Percentiles rank a stretch among this genome's conserved stretches.
These are phyloP conservation scores for Phytophthora macrochlamydospora DNA, from an alignment of 352 stramenopile species.

Conservation along the genomic window DNA sequence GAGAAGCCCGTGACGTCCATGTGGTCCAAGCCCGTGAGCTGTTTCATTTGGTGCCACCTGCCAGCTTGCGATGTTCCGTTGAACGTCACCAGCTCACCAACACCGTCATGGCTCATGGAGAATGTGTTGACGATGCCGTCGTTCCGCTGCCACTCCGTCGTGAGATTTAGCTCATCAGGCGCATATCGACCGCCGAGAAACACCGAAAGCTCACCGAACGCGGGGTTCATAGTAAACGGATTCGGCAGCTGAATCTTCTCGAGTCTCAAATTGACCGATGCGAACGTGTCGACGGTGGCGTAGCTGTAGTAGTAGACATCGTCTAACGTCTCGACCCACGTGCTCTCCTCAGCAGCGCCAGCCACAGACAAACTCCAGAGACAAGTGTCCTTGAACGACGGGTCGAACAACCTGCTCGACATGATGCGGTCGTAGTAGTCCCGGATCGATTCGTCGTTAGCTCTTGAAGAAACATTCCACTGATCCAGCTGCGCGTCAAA, in stretches of 20 bases:
- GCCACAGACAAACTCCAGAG: slow-evolving; percentile 32
- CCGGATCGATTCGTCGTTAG: slow-evolving; percentile 25
- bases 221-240: slow-evolving; percentile 27
- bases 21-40: slow-evolving; percentile 42
- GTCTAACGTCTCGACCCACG: slow-evolving; percentile 38
- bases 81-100: slow-evolving; percentile 31
- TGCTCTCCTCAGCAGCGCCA: slow-evolving; percentile 38
- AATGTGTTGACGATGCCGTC: slow-evolving; percentile 43
- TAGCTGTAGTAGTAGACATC: slow-evolving; percentile 48
- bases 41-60: slow-evolving; percentile 43
- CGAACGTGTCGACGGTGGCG: slow-evolving; percentile 31
- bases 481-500: slow-evolving; percentile 58
- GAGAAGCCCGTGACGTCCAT: slow-evolving; percentile 42
- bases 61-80: slow-evolving; percentile 29
- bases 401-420: slow-evolving; percentile 33
- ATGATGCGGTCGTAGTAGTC: slow-evolving; percentile 52
- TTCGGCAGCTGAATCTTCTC: slow-evolving; percentile 33
- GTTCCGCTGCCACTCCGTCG: slow-evolving; percentile 36
- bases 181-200: slow-evolving; percentile 37
- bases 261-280: slow-evolving; percentile 15
- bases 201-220: slow-evolving; percentile 15
- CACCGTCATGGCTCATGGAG: slow-evolving; percentile 40
- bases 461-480: slow-evolving; percentile 45
- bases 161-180: slow-evolving; percentile 25
- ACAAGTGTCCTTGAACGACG: slow-evolving; percentile 35